Evolutionary conservation across 192 early-diverging fungal species (phyloP).

Genomic region (Paraglomus brasilianum): DNA sequence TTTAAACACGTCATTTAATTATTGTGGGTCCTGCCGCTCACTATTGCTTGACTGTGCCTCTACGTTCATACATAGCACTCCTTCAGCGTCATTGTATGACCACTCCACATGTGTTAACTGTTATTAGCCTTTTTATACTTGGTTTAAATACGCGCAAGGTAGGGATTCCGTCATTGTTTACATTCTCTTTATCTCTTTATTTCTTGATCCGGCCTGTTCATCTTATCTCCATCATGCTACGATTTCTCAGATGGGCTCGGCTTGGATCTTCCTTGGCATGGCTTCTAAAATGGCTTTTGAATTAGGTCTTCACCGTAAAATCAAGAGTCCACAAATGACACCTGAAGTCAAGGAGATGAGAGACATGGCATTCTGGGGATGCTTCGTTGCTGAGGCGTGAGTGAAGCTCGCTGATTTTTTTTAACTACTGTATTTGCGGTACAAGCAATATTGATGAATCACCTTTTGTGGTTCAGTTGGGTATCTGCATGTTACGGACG

Average conservation of each 20-base stretch:
- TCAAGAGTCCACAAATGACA: conserved; percentile 24
- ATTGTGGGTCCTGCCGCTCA: no score
- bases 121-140: conserved; percentile 29
- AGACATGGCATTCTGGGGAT: conserved; percentile 33
- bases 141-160: conserved; percentile 25
- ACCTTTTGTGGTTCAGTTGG: conserved; percentile 19
- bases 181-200: background rate
- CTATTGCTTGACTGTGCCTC: no score
- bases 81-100: conserved; percentile 20
- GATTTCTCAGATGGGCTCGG: conserved; percentile 21
- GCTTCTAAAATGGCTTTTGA: conserved; percentile 29
- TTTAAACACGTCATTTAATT: no score
- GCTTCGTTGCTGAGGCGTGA: conserved; percentile 25
- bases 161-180: background rate
- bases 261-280: conserved; percentile 31
- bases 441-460: background rate
- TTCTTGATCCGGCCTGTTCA: background rate
- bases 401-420: background rate
- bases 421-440: background rate
- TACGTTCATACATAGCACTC: background rate
- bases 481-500: conserved; percentile 30
- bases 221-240: background rate
- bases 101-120: conserved; percentile 31
- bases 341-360: conserved; percentile 27
- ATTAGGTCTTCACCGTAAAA: conserved; percentile 30